Evolutionary conservation across 805 yeast genomes (phyloP).

Genomic region (Wickerhamiella bombiphila): DNA sequence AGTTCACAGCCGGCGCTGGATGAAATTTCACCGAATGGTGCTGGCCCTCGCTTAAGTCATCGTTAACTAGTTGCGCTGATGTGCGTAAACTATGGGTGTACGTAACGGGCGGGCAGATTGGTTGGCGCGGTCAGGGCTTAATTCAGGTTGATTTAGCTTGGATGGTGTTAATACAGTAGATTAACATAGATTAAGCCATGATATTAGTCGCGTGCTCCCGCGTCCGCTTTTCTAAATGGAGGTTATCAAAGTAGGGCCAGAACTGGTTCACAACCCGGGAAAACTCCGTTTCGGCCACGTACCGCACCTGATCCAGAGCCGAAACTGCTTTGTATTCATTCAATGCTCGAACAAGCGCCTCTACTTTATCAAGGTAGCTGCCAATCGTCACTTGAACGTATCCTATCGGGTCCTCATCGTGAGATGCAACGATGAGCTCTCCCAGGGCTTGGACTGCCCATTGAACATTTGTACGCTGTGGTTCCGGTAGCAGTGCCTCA

Average conservation of each 20-base stretch:
- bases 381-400: conserved; percentile 29
- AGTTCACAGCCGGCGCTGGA: too few species aligned
- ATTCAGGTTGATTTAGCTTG: too few species aligned
- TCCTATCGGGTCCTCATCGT: conserved; percentile 27
- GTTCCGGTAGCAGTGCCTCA: conserved; percentile 18
- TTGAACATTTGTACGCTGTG: conserved; percentile 18
- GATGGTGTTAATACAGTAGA: too few species aligned
- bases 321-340: conserved; percentile 19
- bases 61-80: too few species aligned
- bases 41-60: background rate
- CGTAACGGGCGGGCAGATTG: too few species aligned
- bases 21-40: background rate
- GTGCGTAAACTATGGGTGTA: too few species aligned
- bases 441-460: conserved; percentile 23
- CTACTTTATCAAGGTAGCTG: conserved; percentile 18
- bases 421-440: conserved; percentile 21
- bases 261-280: conserved; percentile 18
- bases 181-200: too few species aligned
- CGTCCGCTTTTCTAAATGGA: conserved; percentile 16
- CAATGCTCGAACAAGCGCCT: conserved; percentile 17
- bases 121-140: too few species aligned
- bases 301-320: conserved; percentile 14
- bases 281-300: conserved; percentile 17
- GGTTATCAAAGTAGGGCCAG: conserved; percentile 19
- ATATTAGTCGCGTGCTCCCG: too few species aligned